Base-by-base conservation (phyloP, 495 filamentous ascomycete genomes). In the Cercophora sp. region DNA sequence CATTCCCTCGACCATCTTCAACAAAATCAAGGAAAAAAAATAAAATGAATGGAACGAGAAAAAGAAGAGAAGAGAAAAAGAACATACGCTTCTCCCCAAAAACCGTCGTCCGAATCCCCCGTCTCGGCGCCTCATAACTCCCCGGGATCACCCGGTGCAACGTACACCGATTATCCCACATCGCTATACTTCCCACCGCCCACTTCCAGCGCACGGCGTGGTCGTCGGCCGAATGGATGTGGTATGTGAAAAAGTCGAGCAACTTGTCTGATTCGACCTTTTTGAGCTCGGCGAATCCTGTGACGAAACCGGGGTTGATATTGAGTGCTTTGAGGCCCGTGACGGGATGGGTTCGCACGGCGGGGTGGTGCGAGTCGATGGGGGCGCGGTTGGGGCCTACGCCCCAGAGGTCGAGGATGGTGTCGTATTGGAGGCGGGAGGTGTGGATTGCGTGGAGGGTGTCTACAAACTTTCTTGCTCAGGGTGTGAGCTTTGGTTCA, bases 51-150 rank as follows among this genome's bases (percentile, higher is more conserved):
- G 20, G 36, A 13, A 41, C 16, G 16, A 24, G 8, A 41, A 41
- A 22, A 47, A 36, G 32, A n/a, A 34, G 15, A n/a, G n/a, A n/a
- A n/a, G n/a, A n/a, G n/a, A n/a, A n/a, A n/a, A n/a, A n/a, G n/a
- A n/a, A 19, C 73, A 66, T 60, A 80, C 75, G 78, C 51, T 76
- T 79, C 63, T 79, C 76, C 0, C 78, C 78, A 56, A 77, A 79
- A 0, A 81, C 76, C 3, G 78, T 79, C 6, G 77, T 81, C 24
- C 77, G 60, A 18, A 79, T 73, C 6, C 75, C 78, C 44, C 72
- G 64, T 36, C 78, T 57, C 6, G 63, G 61, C 18, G 66, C 71
- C 35, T 73, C 65, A 37, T 81, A 81, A 16, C 62, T 72, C 5
- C 76, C 78, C 0, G 78, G 78, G 47, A 79, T 78, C 20, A 79